These are phyloP conservation scores for Russula abietina DNA, from an alignment of 768 basidiomycete species.

Conservation along the genomic window DNA sequence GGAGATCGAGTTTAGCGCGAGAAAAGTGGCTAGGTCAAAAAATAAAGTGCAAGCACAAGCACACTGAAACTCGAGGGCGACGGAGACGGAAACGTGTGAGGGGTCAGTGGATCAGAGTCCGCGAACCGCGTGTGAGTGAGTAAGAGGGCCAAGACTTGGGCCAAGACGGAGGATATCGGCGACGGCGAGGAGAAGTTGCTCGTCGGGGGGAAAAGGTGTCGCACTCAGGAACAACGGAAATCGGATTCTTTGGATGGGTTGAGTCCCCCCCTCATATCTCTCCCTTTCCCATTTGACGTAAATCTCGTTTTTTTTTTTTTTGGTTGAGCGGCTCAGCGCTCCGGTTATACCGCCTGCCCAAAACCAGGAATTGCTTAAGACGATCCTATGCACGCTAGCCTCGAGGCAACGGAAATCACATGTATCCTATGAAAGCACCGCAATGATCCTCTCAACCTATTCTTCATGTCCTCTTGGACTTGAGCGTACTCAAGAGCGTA, in stretches of 20 bases:
- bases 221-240: slow-evolving; percentile 5
- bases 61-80: not conserved
- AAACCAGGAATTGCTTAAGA: too few relatives aligned
- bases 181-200: not conserved
- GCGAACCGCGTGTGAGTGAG: slow-evolving; percentile 1
- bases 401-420: not conserved
- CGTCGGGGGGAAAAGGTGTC: not conserved
- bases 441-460: too few relatives aligned
- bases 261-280: not conserved
- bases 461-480: not conserved
- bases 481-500: not conserved
- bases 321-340: not conserved
- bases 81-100: slow-evolving; percentile 8
- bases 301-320: not conserved
- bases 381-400: not conserved
- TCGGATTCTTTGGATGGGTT: not conserved
- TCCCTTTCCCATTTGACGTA: slow-evolving; percentile 1
- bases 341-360: too few relatives aligned
- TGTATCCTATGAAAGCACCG: too few relatives aligned
- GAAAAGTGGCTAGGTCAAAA: not conserved
- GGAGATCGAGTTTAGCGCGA: slow-evolving; percentile 5
- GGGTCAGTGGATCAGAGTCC: not conserved
- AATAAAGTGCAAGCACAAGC: not conserved
- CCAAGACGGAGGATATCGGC: not conserved
- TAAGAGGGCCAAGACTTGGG: not conserved